Conservation (phyloP, 768 basidiomycete genomes). For the Pleurotus citrinopileatus region DNA sequence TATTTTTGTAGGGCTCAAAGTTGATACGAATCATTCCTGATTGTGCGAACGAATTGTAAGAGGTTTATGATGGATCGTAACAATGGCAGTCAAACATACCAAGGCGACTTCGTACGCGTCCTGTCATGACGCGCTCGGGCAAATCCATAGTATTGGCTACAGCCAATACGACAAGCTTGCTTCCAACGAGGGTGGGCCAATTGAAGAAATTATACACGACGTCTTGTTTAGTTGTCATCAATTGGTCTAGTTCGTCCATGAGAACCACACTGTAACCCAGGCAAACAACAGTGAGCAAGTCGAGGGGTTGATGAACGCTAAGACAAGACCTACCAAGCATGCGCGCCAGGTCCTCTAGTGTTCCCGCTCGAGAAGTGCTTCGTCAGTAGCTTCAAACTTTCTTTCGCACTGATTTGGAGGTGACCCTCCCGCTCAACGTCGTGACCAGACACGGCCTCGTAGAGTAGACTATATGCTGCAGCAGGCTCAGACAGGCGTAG, state of each 20-base stretch:
- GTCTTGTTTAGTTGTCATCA: slow-evolving; percentile 94
- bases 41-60: neutral
- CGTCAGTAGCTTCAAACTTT: slow-evolving; percentile 77
- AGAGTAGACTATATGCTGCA: slow-evolving; percentile 89
- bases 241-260: slow-evolving; percentile 98
- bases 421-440: slow-evolving; percentile 61
- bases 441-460: slow-evolving; percentile 89
- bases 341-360: slow-evolving; percentile 70
- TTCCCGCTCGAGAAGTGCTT: slow-evolving; percentile 70
- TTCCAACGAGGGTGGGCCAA: slow-evolving; percentile 90
- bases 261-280: slow-evolving; percentile 71
- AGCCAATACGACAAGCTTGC: slow-evolving; percentile 91
- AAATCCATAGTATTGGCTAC: slow-evolving; percentile 99
- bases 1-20: slow-evolving; percentile 83
- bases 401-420: slow-evolving; percentile 70
- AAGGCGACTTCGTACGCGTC: slow-evolving; percentile 87
- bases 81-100: slow-evolving; percentile 44
- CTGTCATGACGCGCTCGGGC: slow-evolving; percentile 90
- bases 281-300: slow-evolving; percentile 11
- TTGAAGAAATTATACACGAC: slow-evolving; percentile 99
- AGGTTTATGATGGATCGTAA: neutral
- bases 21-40: slow-evolving; percentile 88
- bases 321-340: too few species aligned
- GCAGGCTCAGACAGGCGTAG: slow-evolving; percentile 89
- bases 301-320: too few species aligned